Percentiles rank a stretch among this genome's conserved stretches.
Evolutionary conservation across 208 protist species (phyloP).

Genomic region (Tetramitus jugosus): DNA sequence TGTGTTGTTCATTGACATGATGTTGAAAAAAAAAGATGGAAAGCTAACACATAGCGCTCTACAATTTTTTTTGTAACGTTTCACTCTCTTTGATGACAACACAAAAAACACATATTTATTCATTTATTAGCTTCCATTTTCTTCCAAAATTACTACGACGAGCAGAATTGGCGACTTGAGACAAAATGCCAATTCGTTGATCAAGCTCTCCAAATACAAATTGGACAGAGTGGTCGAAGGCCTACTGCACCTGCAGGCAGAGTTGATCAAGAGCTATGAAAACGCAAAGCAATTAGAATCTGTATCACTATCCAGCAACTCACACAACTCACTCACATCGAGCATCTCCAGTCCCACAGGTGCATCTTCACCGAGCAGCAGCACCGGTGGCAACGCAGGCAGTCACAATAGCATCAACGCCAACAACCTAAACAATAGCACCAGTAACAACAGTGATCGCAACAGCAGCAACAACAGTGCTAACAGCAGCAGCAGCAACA

Average conservation of each 20-base stretch:
- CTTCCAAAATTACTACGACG: neutral
- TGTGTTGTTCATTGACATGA: no score
- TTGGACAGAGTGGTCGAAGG: neutral
- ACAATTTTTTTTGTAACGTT: no score
- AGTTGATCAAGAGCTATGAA: neutral
- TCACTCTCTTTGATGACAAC: no score
- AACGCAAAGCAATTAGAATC: neutral
- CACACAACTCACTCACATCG: neutral
- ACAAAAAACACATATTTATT: no score
- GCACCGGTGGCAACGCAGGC: no score
- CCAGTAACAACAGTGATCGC: neutral
- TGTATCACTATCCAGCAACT: no score
- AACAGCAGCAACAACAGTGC: neutral
- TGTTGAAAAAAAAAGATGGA: no score
- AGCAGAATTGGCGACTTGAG: constrained; percentile 7
- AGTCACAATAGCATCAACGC: no score
- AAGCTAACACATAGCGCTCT: no score
- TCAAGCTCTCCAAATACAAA: constrained; percentile 11
- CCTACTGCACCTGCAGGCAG: neutral
- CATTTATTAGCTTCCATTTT: constrained; percentile 1
- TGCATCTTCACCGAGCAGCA: no score
- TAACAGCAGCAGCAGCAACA: neutral
- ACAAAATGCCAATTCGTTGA: neutral
- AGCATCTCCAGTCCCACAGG: neutral
- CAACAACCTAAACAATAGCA: neutral